Conservation (phyloP, 345 rosid species). For the Corchorus capsularis region DNA sequence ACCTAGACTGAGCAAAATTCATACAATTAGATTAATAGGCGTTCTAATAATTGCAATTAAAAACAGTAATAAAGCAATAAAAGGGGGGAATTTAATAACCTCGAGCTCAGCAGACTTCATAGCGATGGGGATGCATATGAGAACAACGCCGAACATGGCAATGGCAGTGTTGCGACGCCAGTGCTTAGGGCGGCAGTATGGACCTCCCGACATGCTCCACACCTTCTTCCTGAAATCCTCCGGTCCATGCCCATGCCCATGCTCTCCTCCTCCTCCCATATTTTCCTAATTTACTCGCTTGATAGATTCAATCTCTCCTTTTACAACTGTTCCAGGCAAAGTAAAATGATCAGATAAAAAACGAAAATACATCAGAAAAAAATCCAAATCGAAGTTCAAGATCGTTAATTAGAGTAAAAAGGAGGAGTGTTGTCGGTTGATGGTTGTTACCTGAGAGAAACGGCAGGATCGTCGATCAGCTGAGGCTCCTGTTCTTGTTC, state of each 20-base stretch:
- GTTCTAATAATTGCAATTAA: neutral
- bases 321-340: neutral
- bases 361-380: neutral
- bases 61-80: neutral
- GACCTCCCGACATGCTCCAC: constrained; percentile 96
- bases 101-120: constrained; percentile 93
- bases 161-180: constrained; percentile 98
- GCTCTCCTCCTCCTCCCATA: constrained; percentile 79
- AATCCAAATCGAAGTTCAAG: neutral
- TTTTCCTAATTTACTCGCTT: neutral
- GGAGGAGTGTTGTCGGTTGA: constrained; percentile 11
- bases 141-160: constrained; percentile 83
- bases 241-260: constrained; percentile 72
- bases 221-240: constrained; percentile 91
- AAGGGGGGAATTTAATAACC: constrained; percentile 38
- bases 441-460: neutral
- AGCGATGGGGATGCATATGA: constrained; percentile 90
- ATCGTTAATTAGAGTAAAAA: neutral
- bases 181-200: constrained; percentile 94
- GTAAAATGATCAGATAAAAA: neutral
- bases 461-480: neutral
- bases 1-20: constrained; percentile 2
- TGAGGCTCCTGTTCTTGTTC: neutral
- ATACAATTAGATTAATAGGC: neutral
- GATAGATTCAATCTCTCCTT: neutral